These are phyloP conservation scores for Aspergillus luchuensis DNA, from an alignment of 2,329 filamentous ascomycete genomes.

Conservation along the genomic window DNA sequence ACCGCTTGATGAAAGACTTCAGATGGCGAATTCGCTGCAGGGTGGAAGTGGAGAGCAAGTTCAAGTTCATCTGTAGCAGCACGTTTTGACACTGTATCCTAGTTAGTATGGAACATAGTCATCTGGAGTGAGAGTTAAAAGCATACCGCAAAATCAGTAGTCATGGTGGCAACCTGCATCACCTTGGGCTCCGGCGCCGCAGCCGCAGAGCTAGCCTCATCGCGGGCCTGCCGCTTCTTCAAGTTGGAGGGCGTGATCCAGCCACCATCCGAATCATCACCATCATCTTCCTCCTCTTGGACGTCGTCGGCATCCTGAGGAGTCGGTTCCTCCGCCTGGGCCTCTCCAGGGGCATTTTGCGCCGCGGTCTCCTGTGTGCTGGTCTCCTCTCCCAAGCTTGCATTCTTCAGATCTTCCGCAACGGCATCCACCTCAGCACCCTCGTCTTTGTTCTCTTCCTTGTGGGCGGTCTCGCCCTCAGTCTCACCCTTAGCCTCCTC, in stretches of 20 bases:
- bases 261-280: constrained; percentile 61
- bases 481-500: constrained; percentile 16
- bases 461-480: not conserved
- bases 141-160: constrained; percentile 89
- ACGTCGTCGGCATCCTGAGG: not conserved
- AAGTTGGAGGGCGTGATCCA: constrained; percentile 97
- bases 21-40: constrained; percentile 80
- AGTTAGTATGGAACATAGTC: not conserved
- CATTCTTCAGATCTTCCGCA: constrained; percentile 31
- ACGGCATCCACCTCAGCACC: constrained; percentile 31
- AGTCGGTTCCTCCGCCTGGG: constrained; percentile 15
- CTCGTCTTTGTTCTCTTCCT: constrained; percentile 25
- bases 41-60: constrained; percentile 72
- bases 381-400: constrained; percentile 30
- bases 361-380: constrained; percentile 12
- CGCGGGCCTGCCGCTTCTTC: constrained; percentile 75
- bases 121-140: no score
- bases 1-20: constrained; percentile 86
- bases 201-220: constrained; percentile 55
- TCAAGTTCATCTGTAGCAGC: constrained; percentile 88
- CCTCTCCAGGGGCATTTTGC: constrained; percentile 19
- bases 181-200: constrained; percentile 59
- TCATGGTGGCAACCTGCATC: constrained; percentile 88
- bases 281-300: constrained; percentile 33
- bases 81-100: constrained; percentile 71